phyloP scores from a whole-genome alignment of 345 rosid genomes.

The Moricandia moricandioides region DNA sequence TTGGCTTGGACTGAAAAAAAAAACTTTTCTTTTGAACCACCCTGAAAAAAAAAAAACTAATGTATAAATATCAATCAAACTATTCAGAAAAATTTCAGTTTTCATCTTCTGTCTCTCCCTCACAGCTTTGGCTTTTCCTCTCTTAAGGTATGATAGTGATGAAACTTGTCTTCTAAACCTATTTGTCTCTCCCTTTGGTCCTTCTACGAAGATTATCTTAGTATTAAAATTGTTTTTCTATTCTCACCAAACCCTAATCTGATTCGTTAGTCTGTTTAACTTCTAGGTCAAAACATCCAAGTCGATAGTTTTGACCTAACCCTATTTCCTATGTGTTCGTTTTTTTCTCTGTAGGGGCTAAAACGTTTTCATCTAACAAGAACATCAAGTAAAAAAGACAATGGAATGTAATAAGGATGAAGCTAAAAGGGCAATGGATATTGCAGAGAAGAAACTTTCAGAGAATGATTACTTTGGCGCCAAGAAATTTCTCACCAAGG shows the following conservation, averaged over 20 bases:
- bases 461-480: slow-evolving; percentile 64
- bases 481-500: slow-evolving; percentile 58
- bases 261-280: not conserved
- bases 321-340: too few relatives aligned
- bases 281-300: not conserved
- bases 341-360: too few relatives aligned
- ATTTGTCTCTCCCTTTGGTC: not conserved
- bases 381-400: not conserved
- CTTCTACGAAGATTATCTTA: too few relatives aligned
- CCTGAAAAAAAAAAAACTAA: not conserved
- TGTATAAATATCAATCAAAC: not conserved
- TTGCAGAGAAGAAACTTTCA: slow-evolving; percentile 38
- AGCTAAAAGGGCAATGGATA: slow-evolving; percentile 63
- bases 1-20: not conserved
- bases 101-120: not conserved
- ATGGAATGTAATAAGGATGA: slow-evolving; percentile 55
- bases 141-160: not conserved
- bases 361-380: too few relatives aligned
- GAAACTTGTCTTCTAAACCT: not conserved
- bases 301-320: not conserved
- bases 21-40: too few relatives aligned
- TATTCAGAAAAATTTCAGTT: not conserved
- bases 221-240: not conserved
- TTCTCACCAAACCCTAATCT: not conserved
- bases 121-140: not conserved